Conservation (phyloP, 108 stramenopile genomes). For the Skeletonema tropicum region DNA sequence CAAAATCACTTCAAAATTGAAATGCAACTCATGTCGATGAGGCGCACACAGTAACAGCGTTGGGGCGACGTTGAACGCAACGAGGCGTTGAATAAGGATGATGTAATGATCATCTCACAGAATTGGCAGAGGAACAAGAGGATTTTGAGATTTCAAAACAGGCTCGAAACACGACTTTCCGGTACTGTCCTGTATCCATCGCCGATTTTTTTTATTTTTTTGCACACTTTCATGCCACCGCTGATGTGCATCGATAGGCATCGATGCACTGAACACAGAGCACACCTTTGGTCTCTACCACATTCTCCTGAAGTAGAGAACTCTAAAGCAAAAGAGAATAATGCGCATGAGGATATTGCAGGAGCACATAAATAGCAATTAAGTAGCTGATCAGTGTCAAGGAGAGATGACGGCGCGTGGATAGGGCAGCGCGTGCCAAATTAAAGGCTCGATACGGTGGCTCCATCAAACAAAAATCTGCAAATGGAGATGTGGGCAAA, state of each 20-base stretch:
- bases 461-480: constrained; percentile 20
- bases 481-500: background rate
- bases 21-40: background rate
- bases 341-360: no score
- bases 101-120: background rate
- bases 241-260: no score
- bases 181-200: background rate
- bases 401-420: constrained; percentile 20
- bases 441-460: constrained; percentile 39
- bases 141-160: background rate
- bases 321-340: no score
- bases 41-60: background rate
- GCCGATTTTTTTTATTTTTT: background rate
- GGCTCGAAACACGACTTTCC: no score
- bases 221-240: no score
- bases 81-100: background rate
- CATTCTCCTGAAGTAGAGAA: no score
- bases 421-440: constrained; percentile 41
- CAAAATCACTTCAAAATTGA: no score
- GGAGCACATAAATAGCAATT: background rate
- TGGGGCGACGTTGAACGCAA: background rate
- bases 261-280: no score
- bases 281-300: no score
- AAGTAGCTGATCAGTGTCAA: background rate
- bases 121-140: background rate